Conservation (phyloP, 495 filamentous ascomycete species). For the Penicillium bialowiezense region DNA sequence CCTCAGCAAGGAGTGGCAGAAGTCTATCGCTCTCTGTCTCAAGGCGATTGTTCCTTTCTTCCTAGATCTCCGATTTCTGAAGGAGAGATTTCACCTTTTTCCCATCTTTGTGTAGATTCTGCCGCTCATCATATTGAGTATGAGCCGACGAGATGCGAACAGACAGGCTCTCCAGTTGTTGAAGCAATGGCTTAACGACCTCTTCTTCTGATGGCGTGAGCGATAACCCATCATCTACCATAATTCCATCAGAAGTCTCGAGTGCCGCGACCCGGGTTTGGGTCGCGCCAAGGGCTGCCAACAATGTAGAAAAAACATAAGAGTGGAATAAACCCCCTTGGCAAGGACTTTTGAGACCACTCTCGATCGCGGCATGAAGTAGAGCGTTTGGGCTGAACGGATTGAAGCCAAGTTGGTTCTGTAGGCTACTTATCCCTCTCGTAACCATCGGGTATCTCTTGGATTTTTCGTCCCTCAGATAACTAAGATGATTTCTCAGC, state of each 20-base stretch:
- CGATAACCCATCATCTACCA: background rate
- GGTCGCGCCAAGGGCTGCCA: background rate
- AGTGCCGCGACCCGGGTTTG: background rate
- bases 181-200: background rate
- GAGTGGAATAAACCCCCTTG: background rate
- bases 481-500: background rate
- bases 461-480: background rate
- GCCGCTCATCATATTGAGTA: background rate
- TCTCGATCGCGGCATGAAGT: background rate
- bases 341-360: background rate
- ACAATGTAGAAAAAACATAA: background rate
- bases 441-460: background rate
- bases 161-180: background rate
- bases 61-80: background rate
- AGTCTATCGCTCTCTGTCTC: background rate
- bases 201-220: background rate
- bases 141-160: background rate
- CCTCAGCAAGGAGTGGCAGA: background rate
- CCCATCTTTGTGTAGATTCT: background rate
- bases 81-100: background rate
- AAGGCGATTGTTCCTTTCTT: background rate
- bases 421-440: background rate
- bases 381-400: background rate
- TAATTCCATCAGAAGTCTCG: background rate
- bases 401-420: background rate